These are phyloP conservation scores for Aspergillus sp. DNA, from an alignment of 2,329 filamentous ascomycete genomes.

Conservation along the genomic window DNA sequence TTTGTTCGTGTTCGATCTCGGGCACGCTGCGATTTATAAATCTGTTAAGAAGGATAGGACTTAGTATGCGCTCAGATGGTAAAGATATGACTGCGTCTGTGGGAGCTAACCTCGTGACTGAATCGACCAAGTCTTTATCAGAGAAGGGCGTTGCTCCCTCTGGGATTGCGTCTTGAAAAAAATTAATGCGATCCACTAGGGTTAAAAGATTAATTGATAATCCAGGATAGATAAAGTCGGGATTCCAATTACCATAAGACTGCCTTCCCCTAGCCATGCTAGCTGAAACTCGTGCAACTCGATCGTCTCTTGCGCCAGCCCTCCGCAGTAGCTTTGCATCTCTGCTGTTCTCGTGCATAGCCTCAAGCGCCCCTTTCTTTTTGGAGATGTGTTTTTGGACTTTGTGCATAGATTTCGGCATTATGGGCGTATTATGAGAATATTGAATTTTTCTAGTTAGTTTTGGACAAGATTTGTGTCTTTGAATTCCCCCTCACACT, in stretches of 20 bases:
- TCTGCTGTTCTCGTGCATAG: constrained; percentile 83
- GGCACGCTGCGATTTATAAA: constrained; percentile 38
- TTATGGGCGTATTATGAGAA: constrained; percentile 36
- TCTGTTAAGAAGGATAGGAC: constrained; percentile 17
- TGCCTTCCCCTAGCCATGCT: constrained; percentile 72
- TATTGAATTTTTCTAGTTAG: not conserved
- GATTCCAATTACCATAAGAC: constrained; percentile 59
- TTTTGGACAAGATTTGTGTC: not conserved
- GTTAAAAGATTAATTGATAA: not conserved
- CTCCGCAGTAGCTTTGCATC: constrained; percentile 79
- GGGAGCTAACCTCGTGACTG: constrained; percentile 59
- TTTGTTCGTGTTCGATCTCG: constrained; percentile 47
- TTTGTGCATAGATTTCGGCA: constrained; percentile 78
- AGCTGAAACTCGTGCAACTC: constrained; percentile 70
- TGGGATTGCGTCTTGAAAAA: constrained; percentile 67
- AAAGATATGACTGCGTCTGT: not conserved
- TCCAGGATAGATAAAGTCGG: constrained; percentile 23
- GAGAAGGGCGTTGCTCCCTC: constrained; percentile 33
- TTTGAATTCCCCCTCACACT: constrained; percentile 2
- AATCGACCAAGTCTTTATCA: constrained; percentile 42
- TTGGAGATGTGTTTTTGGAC: constrained; percentile 87
- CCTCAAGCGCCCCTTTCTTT: constrained; percentile 73
- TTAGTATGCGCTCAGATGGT: not conserved
- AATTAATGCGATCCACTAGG: constrained; percentile 65
- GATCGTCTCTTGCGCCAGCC: constrained; percentile 78